Evolutionary conservation across 2,329 filamentous ascomycete species (phyloP).

Genomic region (Chlorencoelia australis): DNA sequence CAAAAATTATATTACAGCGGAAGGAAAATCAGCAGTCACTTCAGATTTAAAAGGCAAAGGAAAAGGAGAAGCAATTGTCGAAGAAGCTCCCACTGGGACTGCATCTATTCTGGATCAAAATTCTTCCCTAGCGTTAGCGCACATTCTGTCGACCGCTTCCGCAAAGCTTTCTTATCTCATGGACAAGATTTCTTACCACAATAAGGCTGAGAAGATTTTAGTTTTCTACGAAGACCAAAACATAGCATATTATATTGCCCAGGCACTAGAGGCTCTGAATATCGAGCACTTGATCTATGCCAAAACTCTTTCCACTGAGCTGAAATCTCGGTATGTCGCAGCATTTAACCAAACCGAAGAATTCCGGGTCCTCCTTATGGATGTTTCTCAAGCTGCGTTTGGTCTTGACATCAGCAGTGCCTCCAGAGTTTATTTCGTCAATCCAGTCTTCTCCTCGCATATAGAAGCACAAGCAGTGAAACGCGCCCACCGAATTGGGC

Average conservation of each 20-base stretch:
- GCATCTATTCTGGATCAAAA: conserved; percentile 11
- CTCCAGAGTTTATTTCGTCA: conserved; percentile 80
- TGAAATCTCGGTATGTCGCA: conserved; percentile 65
- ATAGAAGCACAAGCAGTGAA: conserved; percentile 89
- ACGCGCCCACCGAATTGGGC: conserved; percentile 78
- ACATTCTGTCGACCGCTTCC: conserved; percentile 66
- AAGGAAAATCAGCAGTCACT: no score
- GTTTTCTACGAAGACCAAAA: conserved; percentile 90
- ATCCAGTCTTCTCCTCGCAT: conserved; percentile 74
- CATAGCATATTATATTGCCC: conserved; percentile 74
- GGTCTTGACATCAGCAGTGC: conserved; percentile 78
- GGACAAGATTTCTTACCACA: conserved; percentile 57
- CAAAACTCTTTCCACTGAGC: conserved; percentile 46
- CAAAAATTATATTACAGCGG: no score
- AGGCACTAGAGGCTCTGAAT: conserved; percentile 65
- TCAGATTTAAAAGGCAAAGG: background rate
- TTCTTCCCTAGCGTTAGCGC: conserved; percentile 27
- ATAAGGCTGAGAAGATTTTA: conserved; percentile 72
- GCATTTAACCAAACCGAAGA: conserved; percentile 50
- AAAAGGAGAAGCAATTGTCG: conserved; percentile 1
- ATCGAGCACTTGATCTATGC: conserved; percentile 59
- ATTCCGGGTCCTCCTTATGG: conserved; percentile 70
- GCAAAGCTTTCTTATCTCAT: conserved; percentile 82
- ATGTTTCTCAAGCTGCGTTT: conserved; percentile 79
- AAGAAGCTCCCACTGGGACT: no score